These are phyloP conservation scores for Paracamarosporium sp. DNA, from an alignment of 2,329 filamentous ascomycete species.

Conservation along the genomic window DNA sequence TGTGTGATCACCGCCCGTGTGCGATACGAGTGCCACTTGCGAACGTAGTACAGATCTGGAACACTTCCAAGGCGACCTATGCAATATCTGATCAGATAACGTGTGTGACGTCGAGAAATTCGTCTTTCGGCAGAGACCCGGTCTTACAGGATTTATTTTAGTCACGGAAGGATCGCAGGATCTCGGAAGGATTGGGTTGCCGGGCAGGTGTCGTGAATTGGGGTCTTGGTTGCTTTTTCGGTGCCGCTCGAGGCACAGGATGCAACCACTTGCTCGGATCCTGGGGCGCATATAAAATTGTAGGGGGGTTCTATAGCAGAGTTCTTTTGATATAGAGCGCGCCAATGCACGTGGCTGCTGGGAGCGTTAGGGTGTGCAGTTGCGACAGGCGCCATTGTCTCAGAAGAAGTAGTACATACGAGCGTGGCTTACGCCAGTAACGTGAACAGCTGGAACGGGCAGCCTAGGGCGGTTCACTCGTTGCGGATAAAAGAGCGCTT, in stretches of 20 bases:
- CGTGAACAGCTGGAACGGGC: background rate
- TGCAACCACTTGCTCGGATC: background rate
- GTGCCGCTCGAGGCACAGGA: background rate
- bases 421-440: background rate
- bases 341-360: background rate
- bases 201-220: too few species aligned
- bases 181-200: background rate
- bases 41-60: background rate
- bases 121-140: background rate
- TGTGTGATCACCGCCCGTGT: background rate
- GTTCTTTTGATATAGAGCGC: background rate
- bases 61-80: background rate
- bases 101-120: background rate
- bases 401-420: background rate
- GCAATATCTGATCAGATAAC: background rate
- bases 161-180: slow-evolving; percentile 1
- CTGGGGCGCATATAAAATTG: too few species aligned
- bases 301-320: background rate
- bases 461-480: background rate
- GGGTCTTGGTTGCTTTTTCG: background rate
- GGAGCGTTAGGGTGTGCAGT: background rate
- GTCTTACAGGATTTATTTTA: background rate
- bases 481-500: background rate
- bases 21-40: background rate
- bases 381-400: background rate